Conservation (phyloP, 208 protist species). For the Phytomonas serpens region DNA sequence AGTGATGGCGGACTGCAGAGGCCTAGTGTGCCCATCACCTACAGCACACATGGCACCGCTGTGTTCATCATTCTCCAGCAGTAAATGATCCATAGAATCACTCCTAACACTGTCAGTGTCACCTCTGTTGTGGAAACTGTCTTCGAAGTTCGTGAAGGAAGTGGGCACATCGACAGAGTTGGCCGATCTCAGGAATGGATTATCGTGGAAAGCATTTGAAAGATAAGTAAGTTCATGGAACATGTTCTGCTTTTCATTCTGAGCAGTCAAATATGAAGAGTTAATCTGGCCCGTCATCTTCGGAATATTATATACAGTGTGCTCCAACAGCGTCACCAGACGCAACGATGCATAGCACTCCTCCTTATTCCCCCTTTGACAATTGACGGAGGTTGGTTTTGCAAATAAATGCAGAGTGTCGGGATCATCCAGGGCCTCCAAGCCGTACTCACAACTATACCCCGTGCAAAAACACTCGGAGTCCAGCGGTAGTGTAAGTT, state of each 20-base stretch:
- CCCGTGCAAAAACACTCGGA: background rate
- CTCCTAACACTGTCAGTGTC: slow-evolving; percentile 7
- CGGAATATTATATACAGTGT: background rate
- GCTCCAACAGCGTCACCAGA: background rate
- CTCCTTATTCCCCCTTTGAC: background rate
- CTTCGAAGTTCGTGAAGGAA: background rate
- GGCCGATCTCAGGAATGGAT: slow-evolving; percentile 10
- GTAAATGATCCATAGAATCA: background rate
- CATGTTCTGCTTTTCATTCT: background rate
- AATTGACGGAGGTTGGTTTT: background rate
- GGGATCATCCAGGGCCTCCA: background rate
- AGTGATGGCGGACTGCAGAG: slow-evolving; percentile 2
- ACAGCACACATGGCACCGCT: background rate
- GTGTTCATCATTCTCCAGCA: background rate
- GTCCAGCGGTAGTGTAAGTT: background rate
- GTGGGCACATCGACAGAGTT: slow-evolving; percentile 8
- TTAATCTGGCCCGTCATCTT: background rate
- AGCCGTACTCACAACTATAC: background rate
- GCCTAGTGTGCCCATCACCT: background rate
- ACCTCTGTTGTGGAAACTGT: slow-evolving; percentile 5
- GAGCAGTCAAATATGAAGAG: background rate
- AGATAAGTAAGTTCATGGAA: background rate
- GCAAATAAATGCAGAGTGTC: background rate
- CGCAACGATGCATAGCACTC: background rate
- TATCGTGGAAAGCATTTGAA: background rate